Evolutionary conservation across 1,284 basidiomycete genomes (phyloP).

Genomic region (Trichosporon faecale): DNA sequence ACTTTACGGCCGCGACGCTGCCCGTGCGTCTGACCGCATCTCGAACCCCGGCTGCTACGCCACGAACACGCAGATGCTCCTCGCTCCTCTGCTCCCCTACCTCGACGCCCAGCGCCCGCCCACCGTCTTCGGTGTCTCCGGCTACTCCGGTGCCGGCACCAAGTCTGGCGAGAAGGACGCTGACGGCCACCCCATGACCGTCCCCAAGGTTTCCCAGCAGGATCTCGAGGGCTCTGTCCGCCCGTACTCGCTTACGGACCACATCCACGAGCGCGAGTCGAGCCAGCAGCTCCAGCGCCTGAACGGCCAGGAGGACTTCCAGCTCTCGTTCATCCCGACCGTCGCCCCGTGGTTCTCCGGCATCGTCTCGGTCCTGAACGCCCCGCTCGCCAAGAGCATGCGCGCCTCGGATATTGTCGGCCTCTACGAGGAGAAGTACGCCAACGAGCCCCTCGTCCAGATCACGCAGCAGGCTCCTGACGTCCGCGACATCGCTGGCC

Average conservation of each 20-base stretch:
- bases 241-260: conserved; percentile 89
- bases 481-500: conserved; percentile 69
- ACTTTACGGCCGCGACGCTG: conserved; percentile 72
- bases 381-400: conserved; percentile 67
- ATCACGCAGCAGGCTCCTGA: conserved; percentile 69
- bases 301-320: conserved; percentile 54
- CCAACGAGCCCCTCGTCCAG: conserved; percentile 67
- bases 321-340: conserved; percentile 79
- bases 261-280: conserved; percentile 97
- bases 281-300: conserved; percentile 73
- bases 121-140: conserved; percentile 88
- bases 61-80: conserved; percentile 84
- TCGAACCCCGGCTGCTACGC: conserved; percentile 98
- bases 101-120: conserved; percentile 66
- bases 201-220: conserved; percentile 77
- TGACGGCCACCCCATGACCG: conserved; percentile 67
- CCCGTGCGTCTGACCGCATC: conserved; percentile 74
- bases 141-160: conserved; percentile 93
- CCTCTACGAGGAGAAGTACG: conserved; percentile 77
- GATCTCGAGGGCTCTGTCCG: conserved; percentile 71
- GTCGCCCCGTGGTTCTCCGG: conserved; percentile 97
- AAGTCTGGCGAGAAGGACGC: conserved; percentile 62
- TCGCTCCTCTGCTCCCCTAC: conserved; percentile 80
- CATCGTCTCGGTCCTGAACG: conserved; percentile 80
- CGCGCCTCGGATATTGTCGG: conserved; percentile 68